Conservation (phyloP, 805 yeast species). For the Hanseniaspora pseudoguilliermondii region DNA sequence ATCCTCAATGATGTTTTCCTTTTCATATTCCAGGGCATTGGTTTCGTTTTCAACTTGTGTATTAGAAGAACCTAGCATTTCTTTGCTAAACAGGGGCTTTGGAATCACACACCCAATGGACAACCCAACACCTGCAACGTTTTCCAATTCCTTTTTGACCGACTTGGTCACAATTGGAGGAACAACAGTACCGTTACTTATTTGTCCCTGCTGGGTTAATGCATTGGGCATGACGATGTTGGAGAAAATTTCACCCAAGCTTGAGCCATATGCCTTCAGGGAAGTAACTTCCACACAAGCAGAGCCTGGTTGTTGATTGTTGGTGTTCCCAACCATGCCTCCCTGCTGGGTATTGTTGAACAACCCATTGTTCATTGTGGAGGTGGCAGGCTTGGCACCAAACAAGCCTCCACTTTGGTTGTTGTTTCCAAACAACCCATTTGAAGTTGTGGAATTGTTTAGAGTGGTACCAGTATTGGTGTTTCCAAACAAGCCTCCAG, state of each 20-base stretch:
- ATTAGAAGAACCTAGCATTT: background rate
- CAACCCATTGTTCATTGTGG: conserved; percentile 19
- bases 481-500: conserved; percentile 31
- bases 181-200: conserved; percentile 36
- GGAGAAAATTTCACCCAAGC: conserved; percentile 50
- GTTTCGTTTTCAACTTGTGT: background rate
- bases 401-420: conserved; percentile 24
- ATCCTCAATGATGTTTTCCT: background rate
- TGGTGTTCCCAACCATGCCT: conserved; percentile 21
- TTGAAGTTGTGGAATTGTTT: conserved; percentile 25
- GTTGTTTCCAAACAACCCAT: conserved; percentile 29
- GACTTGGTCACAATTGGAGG: conserved; percentile 8
- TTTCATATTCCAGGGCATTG: background rate
- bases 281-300: conserved; percentile 3
- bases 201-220: conserved; percentile 31
- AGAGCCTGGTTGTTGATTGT: conserved; percentile 24
- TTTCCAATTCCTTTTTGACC: background rate
- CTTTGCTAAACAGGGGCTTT: conserved; percentile 6
- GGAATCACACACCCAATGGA: conserved; percentile 12
- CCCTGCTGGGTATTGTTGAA: conserved; percentile 14
- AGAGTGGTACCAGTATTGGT: conserved; percentile 12
- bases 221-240: conserved; percentile 27
- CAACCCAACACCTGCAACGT: background rate
- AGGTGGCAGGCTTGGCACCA: conserved; percentile 19
- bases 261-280: conserved; percentile 56